Evolutionary conservation across 2,329 filamentous ascomycete genomes (phyloP).

Genomic region (Nemania sp.): DNA sequence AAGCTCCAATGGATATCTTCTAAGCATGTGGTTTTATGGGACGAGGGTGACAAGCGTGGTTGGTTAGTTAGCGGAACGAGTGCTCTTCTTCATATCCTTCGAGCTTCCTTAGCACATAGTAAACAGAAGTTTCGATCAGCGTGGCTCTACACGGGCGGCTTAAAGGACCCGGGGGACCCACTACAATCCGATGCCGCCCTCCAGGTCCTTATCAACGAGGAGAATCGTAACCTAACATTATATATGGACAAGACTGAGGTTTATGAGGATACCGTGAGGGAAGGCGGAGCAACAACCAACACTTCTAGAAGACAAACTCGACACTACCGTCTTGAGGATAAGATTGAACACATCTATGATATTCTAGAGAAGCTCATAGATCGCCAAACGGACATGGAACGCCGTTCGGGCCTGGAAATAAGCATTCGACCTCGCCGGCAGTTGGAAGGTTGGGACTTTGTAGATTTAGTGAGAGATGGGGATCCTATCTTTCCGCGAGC

Average conservation of each 20-base stretch:
- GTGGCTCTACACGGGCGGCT: slow-evolving; percentile 28
- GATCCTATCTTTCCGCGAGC: slow-evolving; percentile 41
- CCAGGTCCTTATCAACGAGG: not conserved
- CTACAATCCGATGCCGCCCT: slow-evolving; percentile 10
- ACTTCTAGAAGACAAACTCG: slow-evolving; percentile 25
- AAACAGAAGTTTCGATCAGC: slow-evolving; percentile 10
- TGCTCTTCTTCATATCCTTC: slow-evolving; percentile 54
- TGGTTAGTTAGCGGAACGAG: slow-evolving; percentile 54
- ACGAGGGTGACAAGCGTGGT: slow-evolving; percentile 50
- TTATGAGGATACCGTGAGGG: no score
- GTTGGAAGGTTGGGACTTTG: slow-evolving; percentile 49
- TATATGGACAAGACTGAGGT: slow-evolving; percentile 25
- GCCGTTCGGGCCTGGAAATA: slow-evolving; percentile 23
- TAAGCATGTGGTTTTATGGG: slow-evolving; percentile 44
- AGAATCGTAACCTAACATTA: not conserved
- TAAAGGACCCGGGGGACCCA: no score
- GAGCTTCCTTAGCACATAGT: slow-evolving; percentile 45
- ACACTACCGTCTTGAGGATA: slow-evolving; percentile 43
- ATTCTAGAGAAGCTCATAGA: slow-evolving; percentile 48
- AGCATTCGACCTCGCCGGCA: slow-evolving; percentile 39
- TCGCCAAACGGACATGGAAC: slow-evolving; percentile 45
- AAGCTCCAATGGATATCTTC: no score
- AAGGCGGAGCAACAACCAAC: slow-evolving; percentile 28
- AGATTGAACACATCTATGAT: slow-evolving; percentile 45
- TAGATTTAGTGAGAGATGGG: slow-evolving; percentile 47